Base-by-base conservation (phyloP, 2,329 filamentous ascomycete species). In the Epichloe baconii region DNA sequence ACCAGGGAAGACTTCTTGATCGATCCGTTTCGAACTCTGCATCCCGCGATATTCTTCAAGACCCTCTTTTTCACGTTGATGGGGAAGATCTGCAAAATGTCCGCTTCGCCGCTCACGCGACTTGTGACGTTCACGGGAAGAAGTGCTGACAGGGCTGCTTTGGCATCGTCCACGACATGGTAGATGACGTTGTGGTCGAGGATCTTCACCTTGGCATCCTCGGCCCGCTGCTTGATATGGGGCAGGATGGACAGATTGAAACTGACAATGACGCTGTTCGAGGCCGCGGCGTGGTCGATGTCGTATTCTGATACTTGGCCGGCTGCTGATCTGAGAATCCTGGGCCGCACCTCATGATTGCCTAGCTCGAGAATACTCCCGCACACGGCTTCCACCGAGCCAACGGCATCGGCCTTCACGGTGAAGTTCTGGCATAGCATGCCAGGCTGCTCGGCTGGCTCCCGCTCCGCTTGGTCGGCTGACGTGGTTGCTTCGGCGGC, bases 371-470 rank as follows among this genome's bases (percentile, higher is more conserved):
- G 72, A 53, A 98, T 76, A 8, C 85, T 83, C 47, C 87, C 84
- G 54, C 83, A 75, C 3, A 97, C 85, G 2, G 93, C 93, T 71
- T 98, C 93, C 0, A 90, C 89, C 0, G 91, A 97, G 38, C 93
- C 93, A 54, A 85, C 86, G 17, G 97, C 93, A 61, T 98, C 93
- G 50, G 84, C 90, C 68, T 94, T 95, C 70, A 98, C 75, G 53
- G 93, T 80, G 67, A 97, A 93, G 59, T 85, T 85, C 46, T 95
- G 76, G 15, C 77, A 70, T 48, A 73, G 72, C 7, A 76, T 67
- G 8, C 73, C 71, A 36, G 66, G 59, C 26, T 69, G 59, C 23
- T 69, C 68, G 4, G 43, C 61, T 2, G 64, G 60, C 46, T 66
- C 71, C 5, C 65, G 64, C 0, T 62, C 72, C 44, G 68, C 71